These are phyloP conservation scores for Scutellaria minor DNA, from an alignment of 257 asterid genomes.

Conservation along the genomic window DNA sequence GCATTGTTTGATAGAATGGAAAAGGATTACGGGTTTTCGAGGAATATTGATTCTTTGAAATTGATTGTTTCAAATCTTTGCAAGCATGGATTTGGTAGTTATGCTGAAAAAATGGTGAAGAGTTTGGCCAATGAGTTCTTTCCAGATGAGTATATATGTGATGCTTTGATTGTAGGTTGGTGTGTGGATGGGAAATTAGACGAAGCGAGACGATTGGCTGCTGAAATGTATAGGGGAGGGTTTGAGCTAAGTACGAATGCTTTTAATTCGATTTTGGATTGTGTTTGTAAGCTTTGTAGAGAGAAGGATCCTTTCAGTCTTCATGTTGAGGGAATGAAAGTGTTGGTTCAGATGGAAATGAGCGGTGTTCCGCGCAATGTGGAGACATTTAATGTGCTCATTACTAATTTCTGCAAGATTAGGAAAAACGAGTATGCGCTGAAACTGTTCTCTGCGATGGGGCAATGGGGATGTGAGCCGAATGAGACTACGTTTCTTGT, in stretches of 20 bases:
- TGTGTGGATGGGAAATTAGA: constrained; percentile 83
- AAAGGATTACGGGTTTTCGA: constrained; percentile 63
- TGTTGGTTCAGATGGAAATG: constrained; percentile 80
- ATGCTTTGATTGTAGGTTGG: constrained; percentile 79
- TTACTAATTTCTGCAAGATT: constrained; percentile 78
- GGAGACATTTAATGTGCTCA: constrained; percentile 84
- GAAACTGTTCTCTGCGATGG: constrained; percentile 65
- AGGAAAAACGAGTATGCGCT: constrained; percentile 76
- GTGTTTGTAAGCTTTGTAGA: constrained; percentile 86
- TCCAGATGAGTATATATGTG: constrained; percentile 82
- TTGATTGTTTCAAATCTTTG: constrained; percentile 66
- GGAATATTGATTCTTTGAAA: constrained; percentile 64
- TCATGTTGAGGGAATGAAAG: constrained; percentile 55
- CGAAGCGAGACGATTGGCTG: constrained; percentile 72
- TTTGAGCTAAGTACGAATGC: constrained; percentile 66
- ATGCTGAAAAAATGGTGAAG: constrained; percentile 94
- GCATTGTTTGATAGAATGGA: constrained; percentile 79
- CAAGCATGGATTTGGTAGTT: constrained; percentile 71
- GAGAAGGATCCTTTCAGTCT: constrained; percentile 83
- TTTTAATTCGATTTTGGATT: constrained; percentile 78
- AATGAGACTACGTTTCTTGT: constrained; percentile 67
- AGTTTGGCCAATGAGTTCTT: constrained; percentile 81
- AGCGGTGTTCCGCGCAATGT: constrained; percentile 83
- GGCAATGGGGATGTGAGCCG: constrained; percentile 81
- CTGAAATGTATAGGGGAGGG: constrained; percentile 90